Base-by-base conservation (phyloP, 140 eudicot genomes). In the Senecio squalidus region DNA sequence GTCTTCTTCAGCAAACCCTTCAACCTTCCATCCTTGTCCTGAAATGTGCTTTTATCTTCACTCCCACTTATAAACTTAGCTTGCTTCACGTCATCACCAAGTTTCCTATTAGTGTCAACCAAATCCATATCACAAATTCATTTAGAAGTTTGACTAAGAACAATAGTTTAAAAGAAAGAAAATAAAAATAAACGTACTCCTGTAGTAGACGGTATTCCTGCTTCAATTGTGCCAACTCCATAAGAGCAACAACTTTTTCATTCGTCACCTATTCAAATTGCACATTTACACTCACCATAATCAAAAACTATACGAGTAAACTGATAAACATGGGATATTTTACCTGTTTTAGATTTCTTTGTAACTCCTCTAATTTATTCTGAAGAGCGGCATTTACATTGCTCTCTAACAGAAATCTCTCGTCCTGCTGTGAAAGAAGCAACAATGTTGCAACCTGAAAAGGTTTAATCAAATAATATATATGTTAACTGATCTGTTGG, bases 371-470 rank as follows among this genome's bases (percentile, higher is more conserved):
- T 24, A 77, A 3, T 66, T 82, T 91, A 43, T 38, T 76, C 74
- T 74, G 92, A 49, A 83, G 79, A 76, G 92, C 81, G 22, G 77
- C 88, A 59, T 75, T 80, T 29, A 86, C 89, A 68, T 91, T 83
- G 65, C 82, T 80, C 83, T 86, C 96, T 45, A 86, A 63, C 30
- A 86, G 58, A 73, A 86, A 78, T 43, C 96, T 74, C 64, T 91
- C 98, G 64, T 91, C 98, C 64, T 91, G 78, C 67, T 86, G 98
- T 33, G 95, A 85, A 41, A 91, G 56, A 55, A 91, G 96, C 80
- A 91, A 48, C 46, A 91, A 68, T 25, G 96, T 77, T 54, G 79
- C 80, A 52, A 91, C 98, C 98, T 91, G 84, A 74, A 52, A 3
- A 39, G 24, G 31, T 40, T 21, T 0, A 21, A 31, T 47, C 34